A percentile compares a stretch with the other conserved stretches of the same genome.
Conservation (phyloP, 495 filamentous ascomycete genomes). For the Podospora tetraspora region DNA sequence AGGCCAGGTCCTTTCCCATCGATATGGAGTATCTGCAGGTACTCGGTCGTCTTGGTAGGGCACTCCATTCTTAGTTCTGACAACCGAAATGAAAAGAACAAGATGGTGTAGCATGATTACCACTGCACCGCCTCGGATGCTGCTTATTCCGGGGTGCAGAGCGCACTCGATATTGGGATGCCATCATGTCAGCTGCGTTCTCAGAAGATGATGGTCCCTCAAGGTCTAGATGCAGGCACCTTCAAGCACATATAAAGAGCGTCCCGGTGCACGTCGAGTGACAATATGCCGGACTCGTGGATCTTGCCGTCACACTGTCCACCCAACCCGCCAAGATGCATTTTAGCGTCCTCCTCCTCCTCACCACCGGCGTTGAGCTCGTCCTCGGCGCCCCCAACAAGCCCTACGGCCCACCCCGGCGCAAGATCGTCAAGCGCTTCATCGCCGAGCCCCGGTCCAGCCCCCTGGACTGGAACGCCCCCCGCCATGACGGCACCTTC, state of each 20-base stretch:
- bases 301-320: neutral
- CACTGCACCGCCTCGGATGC: constrained; percentile 6
- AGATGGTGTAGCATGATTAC: neutral
- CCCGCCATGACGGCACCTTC: constrained; percentile 16
- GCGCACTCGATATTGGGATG: neutral
- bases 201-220: neutral
- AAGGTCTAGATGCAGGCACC: neutral
- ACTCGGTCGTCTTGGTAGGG: neutral
- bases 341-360: neutral
- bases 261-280: too few species aligned
- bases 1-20: neutral
- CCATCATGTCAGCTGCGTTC: neutral
- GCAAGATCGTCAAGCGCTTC: constrained; percentile 5
- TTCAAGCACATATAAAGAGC: neutral
- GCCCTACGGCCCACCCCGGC: neutral
- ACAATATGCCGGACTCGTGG: neutral
- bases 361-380: neutral
- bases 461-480: constrained; percentile 21
- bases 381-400: neutral
- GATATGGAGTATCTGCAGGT: neutral
- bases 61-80: neutral
- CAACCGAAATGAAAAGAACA: neutral
- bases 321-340: neutral
- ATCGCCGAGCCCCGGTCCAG: constrained; percentile 9
- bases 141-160: neutral